phyloP scores from a whole-genome alignment of 495 filamentous ascomycete genomes.

The Saxophila tyrrhenica region DNA sequence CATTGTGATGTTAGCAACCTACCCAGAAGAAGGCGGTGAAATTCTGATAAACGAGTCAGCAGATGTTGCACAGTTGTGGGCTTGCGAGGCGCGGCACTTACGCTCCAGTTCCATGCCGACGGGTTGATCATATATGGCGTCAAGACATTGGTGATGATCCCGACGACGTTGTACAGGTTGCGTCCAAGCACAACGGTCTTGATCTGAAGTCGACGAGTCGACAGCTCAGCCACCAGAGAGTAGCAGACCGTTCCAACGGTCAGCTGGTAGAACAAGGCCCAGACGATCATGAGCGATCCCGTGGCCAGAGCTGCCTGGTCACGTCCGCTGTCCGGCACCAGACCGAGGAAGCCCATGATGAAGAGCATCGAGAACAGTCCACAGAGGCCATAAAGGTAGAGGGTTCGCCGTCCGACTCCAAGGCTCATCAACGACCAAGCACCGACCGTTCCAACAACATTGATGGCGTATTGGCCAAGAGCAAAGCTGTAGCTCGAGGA shows the following conservation, averaged over 20 bases:
- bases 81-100: not conserved
- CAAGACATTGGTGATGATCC: conserved; percentile 31
- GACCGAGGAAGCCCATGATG: conserved; percentile 31
- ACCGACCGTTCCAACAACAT: conserved; percentile 29
- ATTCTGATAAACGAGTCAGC: conserved; percentile 13
- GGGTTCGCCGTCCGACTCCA: conserved; percentile 27
- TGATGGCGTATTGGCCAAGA: conserved; percentile 33
- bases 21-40: conserved; percentile 43
- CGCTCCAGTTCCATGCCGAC: conserved; percentile 40
- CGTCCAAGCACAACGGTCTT: conserved; percentile 46
- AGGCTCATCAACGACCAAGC: conserved; percentile 29
- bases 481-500: conserved; percentile 25
- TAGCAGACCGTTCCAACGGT: conserved; percentile 51
- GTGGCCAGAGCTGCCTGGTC: conserved; percentile 25
- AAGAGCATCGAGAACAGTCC: conserved; percentile 28
- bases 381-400: conserved; percentile 28
- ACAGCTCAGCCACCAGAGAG: conserved; percentile 48
- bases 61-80: not conserved
- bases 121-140: conserved; percentile 41
- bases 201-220: conserved; percentile 40
- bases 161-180: conserved; percentile 43
- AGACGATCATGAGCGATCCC: conserved; percentile 42
- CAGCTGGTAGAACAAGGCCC: conserved; percentile 44
- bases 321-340: conserved; percentile 19
- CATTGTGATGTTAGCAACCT: too few relatives aligned